A percentile compares a stretch with the other conserved stretches of the same genome.
phyloP scores from a whole-genome alignment of 768 basidiomycete genomes.

The Boletus coccyginus region DNA sequence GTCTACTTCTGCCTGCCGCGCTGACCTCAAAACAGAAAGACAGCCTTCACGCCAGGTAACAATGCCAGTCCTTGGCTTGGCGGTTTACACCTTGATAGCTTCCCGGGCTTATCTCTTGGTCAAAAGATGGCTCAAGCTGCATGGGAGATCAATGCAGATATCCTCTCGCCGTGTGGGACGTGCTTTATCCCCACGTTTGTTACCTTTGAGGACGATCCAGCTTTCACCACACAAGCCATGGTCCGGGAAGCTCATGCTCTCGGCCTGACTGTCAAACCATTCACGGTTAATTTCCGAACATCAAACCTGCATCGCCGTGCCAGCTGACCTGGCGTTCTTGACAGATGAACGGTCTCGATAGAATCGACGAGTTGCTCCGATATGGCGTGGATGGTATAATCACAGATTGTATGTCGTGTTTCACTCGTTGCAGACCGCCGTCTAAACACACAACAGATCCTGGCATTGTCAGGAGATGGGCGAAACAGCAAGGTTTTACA shows the following conservation, averaged over 20 bases:
- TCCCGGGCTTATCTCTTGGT: constrained; percentile 57
- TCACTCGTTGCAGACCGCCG: neutral
- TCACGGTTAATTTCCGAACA: constrained; percentile 52
- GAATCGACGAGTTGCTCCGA: constrained; percentile 56
- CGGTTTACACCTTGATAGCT: constrained; percentile 59
- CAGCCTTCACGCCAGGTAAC: constrained; percentile 39
- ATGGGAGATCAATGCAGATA: constrained; percentile 55
- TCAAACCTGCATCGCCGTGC: neutral
- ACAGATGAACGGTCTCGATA: constrained; percentile 61
- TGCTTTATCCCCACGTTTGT: constrained; percentile 40
- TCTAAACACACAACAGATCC: constrained; percentile 41
- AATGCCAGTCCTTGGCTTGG: constrained; percentile 64
- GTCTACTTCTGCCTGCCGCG: neutral
- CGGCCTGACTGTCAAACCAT: constrained; percentile 65
- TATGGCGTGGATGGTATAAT: constrained; percentile 76
- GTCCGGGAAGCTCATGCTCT: constrained; percentile 61
- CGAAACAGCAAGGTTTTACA: constrained; percentile 48
- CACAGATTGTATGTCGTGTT: constrained; percentile 52
- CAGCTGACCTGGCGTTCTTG: neutral
- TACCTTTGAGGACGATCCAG: constrained; percentile 42
- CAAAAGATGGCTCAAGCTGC: constrained; percentile 69
- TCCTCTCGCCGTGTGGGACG: constrained; percentile 61
- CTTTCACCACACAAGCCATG: constrained; percentile 70
- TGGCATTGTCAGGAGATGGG: constrained; percentile 51
- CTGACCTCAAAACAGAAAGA: constrained; percentile 33